phyloP scores from a whole-genome alignment of 148 eudicot species.

The Rheum nobile region DNA sequence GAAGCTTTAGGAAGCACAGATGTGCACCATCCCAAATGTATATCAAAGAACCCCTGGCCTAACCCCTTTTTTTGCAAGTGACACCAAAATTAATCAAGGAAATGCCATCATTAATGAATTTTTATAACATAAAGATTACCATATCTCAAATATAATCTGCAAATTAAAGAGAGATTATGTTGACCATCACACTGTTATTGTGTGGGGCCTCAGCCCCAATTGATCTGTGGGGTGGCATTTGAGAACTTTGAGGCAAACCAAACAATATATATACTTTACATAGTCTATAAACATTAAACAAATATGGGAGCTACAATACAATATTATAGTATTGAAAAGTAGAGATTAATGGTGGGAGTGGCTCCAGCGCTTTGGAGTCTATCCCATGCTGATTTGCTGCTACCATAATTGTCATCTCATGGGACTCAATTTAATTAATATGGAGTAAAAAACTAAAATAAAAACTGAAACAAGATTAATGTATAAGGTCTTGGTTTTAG shows the following conservation, averaged over 20 bases:
- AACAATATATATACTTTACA: not conserved
- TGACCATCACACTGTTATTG: not conserved
- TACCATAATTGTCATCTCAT: conserved; percentile 5
- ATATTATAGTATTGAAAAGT: not conserved
- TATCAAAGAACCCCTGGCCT: not conserved
- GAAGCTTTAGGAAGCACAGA: not conserved
- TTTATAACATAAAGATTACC: not conserved
- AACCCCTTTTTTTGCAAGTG: not conserved
- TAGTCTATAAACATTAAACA: not conserved
- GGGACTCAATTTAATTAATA: not conserved
- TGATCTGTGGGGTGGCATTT: not conserved
- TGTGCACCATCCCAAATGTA: not conserved
- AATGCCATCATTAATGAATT: not conserved
- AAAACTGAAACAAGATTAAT: too few species aligned
- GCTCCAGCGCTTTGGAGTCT: not conserved
- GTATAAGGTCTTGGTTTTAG: too few species aligned
- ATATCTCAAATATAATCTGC: not conserved
- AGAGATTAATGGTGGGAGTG: not conserved
- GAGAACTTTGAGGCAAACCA: not conserved
- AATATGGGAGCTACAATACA: not conserved
- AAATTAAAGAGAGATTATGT: not conserved
- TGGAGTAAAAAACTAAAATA: too few species aligned
- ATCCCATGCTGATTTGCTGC: not conserved
- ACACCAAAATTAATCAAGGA: not conserved
- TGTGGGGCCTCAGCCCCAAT: not conserved